These are phyloP conservation scores for Sporisorium sorghi DNA, from an alignment of 1,284 basidiomycete species.

Conservation along the genomic window DNA sequence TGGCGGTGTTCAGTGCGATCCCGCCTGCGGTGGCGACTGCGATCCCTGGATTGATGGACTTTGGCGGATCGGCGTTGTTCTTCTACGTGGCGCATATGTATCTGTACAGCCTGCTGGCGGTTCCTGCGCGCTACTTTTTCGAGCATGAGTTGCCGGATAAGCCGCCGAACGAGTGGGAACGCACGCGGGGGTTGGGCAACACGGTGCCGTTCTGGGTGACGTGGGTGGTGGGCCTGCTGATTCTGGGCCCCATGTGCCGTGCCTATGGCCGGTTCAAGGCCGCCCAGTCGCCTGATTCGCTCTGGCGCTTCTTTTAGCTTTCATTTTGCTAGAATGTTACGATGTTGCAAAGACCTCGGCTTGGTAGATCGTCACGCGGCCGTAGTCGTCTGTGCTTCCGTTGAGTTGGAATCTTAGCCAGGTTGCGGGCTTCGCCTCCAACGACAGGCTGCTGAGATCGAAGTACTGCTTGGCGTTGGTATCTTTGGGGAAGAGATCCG, in stretches of 20 bases:
- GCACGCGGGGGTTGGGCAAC: slow-evolving; percentile 18
- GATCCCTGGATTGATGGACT: slow-evolving; percentile 41
- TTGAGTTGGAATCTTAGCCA: slow-evolving; percentile 37
- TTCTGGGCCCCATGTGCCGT: slow-evolving; percentile 36
- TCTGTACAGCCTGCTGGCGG: slow-evolving; percentile 30
- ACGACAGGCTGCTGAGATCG: background rate
- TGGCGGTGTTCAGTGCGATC: slow-evolving; percentile 48
- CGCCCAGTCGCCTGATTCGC: slow-evolving; percentile 17
- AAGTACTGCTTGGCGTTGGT: slow-evolving; percentile 47
- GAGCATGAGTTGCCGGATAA: slow-evolving; percentile 36
- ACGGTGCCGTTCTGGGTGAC: slow-evolving; percentile 38
- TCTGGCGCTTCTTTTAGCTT: slow-evolving; percentile 51
- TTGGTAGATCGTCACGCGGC: slow-evolving; percentile 41
- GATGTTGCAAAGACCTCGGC: slow-evolving; percentile 24
- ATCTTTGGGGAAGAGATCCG: slow-evolving; percentile 25
- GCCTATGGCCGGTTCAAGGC: slow-evolving; percentile 42
- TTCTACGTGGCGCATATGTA: slow-evolving; percentile 56
- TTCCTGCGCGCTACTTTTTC: slow-evolving; percentile 37
- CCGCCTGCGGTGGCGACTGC: slow-evolving; percentile 9
- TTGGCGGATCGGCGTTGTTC: slow-evolving; percentile 53
- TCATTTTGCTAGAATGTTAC: too few species aligned
- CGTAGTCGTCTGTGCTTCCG: slow-evolving; percentile 53
- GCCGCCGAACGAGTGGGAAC: slow-evolving; percentile 32
- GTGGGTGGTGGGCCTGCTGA: slow-evolving; percentile 28
- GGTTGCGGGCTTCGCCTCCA: background rate